Percentiles rank a stretch among this genome's conserved stretches.
Evolutionary conservation across 2,329 filamentous ascomycete genomes (phyloP).

Genomic region (Claviceps citrina): DNA sequence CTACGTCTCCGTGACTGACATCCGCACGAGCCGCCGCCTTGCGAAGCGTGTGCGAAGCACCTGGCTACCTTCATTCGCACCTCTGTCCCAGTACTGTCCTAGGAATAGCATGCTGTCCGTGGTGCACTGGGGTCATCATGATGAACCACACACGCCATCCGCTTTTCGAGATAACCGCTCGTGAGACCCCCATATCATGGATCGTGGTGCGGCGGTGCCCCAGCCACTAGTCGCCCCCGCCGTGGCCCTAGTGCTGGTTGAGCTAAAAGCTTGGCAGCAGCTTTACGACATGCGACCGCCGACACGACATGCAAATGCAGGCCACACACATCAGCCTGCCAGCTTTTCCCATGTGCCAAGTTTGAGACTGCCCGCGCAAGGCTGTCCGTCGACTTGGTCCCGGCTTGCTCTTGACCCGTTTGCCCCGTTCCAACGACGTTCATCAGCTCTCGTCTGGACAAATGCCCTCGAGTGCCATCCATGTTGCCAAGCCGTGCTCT

Average conservation of each 20-base stretch:
- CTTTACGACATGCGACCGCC: constrained; percentile 3
- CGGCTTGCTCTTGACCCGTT: neutral
- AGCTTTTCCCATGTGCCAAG: neutral
- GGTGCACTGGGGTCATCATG: too few relatives aligned
- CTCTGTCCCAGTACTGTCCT: too few relatives aligned
- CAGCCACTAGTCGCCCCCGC: neutral
- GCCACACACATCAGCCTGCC: neutral
- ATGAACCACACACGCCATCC: too few relatives aligned
- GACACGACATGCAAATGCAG: too few relatives aligned
- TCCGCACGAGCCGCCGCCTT: too few relatives aligned
- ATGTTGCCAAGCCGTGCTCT: neutral
- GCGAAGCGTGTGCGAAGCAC: too few relatives aligned
- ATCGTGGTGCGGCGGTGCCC: too few relatives aligned
- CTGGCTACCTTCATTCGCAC: too few relatives aligned
- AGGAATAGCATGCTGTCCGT: too few relatives aligned
- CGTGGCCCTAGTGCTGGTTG: neutral
- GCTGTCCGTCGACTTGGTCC: neutral
- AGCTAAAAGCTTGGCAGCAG: neutral
- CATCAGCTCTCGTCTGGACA: neutral
- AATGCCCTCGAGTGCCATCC: neutral
- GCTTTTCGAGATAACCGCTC: too few relatives aligned
- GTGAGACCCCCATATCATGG: too few relatives aligned
- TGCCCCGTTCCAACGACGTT: neutral
- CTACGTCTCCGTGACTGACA: too few relatives aligned
- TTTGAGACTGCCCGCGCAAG: neutral